Evolutionary conservation across 139 green algal genomes (phyloP).

Genomic region (Chlamydomonas incerta): DNA sequence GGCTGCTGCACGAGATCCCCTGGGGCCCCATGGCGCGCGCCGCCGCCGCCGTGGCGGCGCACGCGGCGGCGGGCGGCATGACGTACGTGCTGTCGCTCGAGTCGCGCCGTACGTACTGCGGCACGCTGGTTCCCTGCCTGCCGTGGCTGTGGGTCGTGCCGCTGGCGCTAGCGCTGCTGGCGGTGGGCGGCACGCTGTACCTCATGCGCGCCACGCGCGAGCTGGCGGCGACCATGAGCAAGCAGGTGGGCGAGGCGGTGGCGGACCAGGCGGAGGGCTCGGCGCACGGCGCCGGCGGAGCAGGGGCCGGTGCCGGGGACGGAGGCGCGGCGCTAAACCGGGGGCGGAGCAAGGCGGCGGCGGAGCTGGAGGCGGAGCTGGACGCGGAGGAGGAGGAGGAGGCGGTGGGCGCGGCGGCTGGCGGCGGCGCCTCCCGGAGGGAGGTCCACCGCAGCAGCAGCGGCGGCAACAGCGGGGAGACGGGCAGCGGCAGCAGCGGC

Average conservation of each 20-base stretch:
- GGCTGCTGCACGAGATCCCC: neutral
- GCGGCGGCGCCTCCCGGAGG: too few relatives aligned
- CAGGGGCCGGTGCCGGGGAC: neutral
- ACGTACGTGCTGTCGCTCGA: constrained; percentile 5
- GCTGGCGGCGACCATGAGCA: neutral
- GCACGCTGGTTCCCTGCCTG: neutral
- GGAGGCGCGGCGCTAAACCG: neutral
- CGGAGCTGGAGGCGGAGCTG: neutral
- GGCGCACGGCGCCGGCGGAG: too few relatives aligned
- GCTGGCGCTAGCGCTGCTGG: neutral
- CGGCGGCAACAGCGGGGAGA: neutral
- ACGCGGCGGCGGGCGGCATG: neutral
- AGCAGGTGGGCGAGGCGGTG: neutral
- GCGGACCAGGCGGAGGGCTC: too few relatives aligned
- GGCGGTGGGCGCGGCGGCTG: too few relatives aligned
- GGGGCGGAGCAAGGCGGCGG: neutral
- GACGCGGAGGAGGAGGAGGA: neutral
- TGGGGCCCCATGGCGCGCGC: neutral
- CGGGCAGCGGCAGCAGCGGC: too few relatives aligned
- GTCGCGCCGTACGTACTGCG: neutral
- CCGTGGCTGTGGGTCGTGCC: constrained; percentile 10
- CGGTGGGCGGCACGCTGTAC: neutral
- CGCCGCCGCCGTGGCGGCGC: neutral
- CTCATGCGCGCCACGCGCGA: neutral
- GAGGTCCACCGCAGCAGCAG: neutral